Base-by-base conservation (phyloP, 2,329 filamentous ascomycete species). In the Ambrosiella cleistominuta region DNA sequence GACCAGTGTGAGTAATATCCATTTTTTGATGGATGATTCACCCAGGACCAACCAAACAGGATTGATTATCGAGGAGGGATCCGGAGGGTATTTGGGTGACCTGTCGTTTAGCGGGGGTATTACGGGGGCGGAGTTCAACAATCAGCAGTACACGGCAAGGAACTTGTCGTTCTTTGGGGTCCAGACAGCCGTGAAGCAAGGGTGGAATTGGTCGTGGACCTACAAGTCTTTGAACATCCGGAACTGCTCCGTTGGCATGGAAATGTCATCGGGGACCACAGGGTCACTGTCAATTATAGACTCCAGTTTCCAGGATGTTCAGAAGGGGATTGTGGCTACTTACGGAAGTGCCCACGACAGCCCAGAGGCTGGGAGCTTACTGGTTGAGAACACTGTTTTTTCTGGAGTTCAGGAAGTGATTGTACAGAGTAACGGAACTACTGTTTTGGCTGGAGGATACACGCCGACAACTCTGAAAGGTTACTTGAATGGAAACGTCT, bases 191-290 rank as follows among this genome's bases (percentile, higher is more conserved):
- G 80, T 88, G 60, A 78, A 76, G 66, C 82, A 86, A 72, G 77
- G 83, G 62, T 88, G 85, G 85, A 79, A 85, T 67, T 88, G 85
- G 85, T 78, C 80, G 1, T 88, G 83, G 81, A 83, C 80, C 4
- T 85, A 86, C 72, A 84, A 85, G 68, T 80, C 77, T 19, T 66
- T 86, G 17, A 72, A 69, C 35, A 78, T 87, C 68, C 75, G 79
- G 65, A 74, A 83, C 65, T 85, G 82, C 65, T 71, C 71, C 8
- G 72, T 85, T 38, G 85, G 83, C 11, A 72, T 88, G 59, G 81
- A 86, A 66, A 83, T 88, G 75, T 75, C 73, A 55, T 70, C 71
- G 56, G 71, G 81, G 64, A 78, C 77, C 11, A 85, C 90, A 35
- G 86, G 86, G 42, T 91, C 86, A 0, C 79, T 90, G 27, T 75